Evolutionary conservation across 306 rosid genomes (phyloP), one percentile per base, ranked within the genome.

Genomic region (Psophocarpus tetragonolobus): DNA sequence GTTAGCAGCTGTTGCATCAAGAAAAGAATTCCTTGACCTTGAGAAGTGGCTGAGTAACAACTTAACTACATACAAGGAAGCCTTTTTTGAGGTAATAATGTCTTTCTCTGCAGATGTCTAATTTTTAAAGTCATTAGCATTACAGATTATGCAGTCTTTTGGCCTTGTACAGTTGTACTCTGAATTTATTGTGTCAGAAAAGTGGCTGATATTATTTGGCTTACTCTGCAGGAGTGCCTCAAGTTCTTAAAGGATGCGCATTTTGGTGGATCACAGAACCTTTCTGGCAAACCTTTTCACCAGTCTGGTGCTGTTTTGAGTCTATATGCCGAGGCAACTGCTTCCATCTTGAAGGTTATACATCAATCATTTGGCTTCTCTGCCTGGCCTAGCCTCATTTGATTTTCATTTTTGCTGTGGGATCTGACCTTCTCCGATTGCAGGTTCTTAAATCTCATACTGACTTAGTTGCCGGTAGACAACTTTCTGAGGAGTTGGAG

Each of bases 381-480:
- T 68, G 50, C 65, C n/a, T 42, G 45, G 32, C 29, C 32, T 30
- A 68, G 58, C 13, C 33, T 41, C 30, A 21, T 30, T 77, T 41
- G 35, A 58, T 41, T 83, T 60, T 78, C 38, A 35, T 51, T 45
- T 30, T 42, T 56, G n/a, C 18, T 48, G 8, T 73, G 47, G 65
- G 68, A 57, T 53, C 53, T 66, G 35, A 39, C 30, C 63, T 20
- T 64, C 56, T 69, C 77, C 17, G 33, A 73, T 58, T 68, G 21
- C 89, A 96, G 99, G 97, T 90, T 67, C 98, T 96, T 65, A 91
- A 93, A 91, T 85, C 91, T 84, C 87, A 91, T 78, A 48, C 84
- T 23, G 84, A 88, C 54, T 75, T 71, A 80, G 58, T 86, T 73
- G 51, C 85, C 68, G 83, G 94, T 54, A 53, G 83, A 62, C 89